Evolutionary conservation across 2,329 filamentous ascomycete genomes (phyloP).

Genomic region (Tetracladium maxilliforme): DNA sequence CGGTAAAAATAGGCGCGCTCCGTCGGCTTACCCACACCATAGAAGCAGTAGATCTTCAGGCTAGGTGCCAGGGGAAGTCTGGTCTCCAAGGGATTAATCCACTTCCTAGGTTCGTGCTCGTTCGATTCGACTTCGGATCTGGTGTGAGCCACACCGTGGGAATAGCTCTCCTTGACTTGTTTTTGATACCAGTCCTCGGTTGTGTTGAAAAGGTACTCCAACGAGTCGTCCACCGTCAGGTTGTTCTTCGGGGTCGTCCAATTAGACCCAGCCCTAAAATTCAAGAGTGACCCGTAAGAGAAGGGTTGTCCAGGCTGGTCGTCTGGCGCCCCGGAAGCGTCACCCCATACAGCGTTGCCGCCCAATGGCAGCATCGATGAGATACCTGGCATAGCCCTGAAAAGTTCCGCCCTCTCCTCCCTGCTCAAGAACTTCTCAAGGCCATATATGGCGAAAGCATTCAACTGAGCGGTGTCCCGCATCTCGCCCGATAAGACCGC

Average conservation of each 20-base stretch:
- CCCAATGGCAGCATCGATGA: constrained; percentile 94
- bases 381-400: constrained; percentile 92
- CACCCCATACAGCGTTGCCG: constrained; percentile 90
- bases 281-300: constrained; percentile 70
- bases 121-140: constrained; percentile 68
- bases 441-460: constrained; percentile 91
- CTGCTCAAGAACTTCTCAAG: constrained; percentile 89
- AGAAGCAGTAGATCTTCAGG: constrained; percentile 95
- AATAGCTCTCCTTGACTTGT: constrained; percentile 63
- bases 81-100: constrained; percentile 89
- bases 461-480: constrained; percentile 94
- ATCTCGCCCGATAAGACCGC: constrained; percentile 92
- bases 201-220: constrained; percentile 64
- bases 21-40: constrained; percentile 83
- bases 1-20: constrained; percentile 90
- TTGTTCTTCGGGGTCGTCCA: constrained; percentile 54
- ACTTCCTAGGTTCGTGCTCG: constrained; percentile 63
- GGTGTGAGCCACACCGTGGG: constrained; percentile 75
- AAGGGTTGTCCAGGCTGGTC: constrained; percentile 59
- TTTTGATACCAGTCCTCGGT: constrained; percentile 77
- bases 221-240: constrained; percentile 63
- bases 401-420: constrained; percentile 82
- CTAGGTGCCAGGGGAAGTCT: constrained; percentile 75
- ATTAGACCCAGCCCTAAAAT: constrained; percentile 58
- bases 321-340: constrained; percentile 74